These are phyloP conservation scores for Kwoniella dendrophila DNA, from an alignment of 768 basidiomycete genomes.

Conservation along the genomic window DNA sequence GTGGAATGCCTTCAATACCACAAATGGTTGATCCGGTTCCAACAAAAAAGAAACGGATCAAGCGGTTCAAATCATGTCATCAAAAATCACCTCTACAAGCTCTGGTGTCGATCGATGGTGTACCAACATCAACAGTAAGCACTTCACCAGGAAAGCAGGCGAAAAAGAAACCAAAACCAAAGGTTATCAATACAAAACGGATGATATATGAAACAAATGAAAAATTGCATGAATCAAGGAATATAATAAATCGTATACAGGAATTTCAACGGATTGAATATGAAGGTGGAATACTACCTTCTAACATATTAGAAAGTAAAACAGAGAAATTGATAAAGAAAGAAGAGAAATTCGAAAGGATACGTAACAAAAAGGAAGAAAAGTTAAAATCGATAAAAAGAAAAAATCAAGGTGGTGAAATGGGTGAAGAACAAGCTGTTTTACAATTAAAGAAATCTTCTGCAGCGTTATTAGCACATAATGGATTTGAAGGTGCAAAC, in stretches of 20 bases:
- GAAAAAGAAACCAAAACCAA: too few species aligned
- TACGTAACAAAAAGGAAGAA: slow-evolving; percentile 29
- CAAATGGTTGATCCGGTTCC: slow-evolving; percentile 20
- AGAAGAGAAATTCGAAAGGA: slow-evolving; percentile 54
- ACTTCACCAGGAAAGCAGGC: neutral
- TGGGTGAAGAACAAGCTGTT: slow-evolving; percentile 43
- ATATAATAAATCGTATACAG: slow-evolving; percentile 32
- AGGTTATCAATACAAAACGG: slow-evolving; percentile 28
- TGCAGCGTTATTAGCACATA: slow-evolving; percentile 71
- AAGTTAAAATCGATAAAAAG: slow-evolving; percentile 25
- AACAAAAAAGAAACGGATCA: slow-evolving; percentile 6
- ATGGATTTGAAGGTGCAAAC: slow-evolving; percentile 85
- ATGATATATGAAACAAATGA: slow-evolving; percentile 36
- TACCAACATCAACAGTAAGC: neutral
- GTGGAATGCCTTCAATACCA: slow-evolving; percentile 37
- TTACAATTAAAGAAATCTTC: slow-evolving; percentile 40
- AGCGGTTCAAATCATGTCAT: neutral
- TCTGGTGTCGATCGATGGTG: too few species aligned
- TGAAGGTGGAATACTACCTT: slow-evolving; percentile 41
- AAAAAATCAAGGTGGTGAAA: slow-evolving; percentile 38
- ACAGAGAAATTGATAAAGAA: slow-evolving; percentile 71
- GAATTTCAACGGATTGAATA: slow-evolving; percentile 44
- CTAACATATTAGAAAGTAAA: slow-evolving; percentile 59
- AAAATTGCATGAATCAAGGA: slow-evolving; percentile 29
- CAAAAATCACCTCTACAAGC: too few species aligned